A percentile compares a stretch with the other conserved stretches of the same genome.
These are phyloP conservation scores for Hortiboletus campestris DNA, from an alignment of 768 basidiomycete genomes.

Conservation along the genomic window DNA sequence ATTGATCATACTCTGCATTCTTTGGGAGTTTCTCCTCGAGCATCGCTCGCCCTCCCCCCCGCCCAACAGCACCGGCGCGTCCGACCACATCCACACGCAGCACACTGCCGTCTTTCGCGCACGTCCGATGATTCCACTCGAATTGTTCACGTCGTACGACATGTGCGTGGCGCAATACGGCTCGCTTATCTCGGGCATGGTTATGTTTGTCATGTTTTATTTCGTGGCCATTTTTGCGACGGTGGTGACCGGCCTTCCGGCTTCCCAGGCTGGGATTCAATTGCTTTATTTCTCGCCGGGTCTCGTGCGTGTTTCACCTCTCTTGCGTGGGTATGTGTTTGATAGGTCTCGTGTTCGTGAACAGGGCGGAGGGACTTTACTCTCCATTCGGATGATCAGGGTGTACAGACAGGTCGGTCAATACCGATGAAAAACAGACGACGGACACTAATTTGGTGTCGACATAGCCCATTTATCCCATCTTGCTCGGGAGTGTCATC, in stretches of 20 bases:
- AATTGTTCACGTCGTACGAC: slow-evolving; percentile 42
- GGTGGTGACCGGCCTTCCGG: slow-evolving; percentile 40
- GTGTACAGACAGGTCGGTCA: slow-evolving; percentile 35
- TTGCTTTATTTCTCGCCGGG: slow-evolving; percentile 54
- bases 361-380: slow-evolving; percentile 40
- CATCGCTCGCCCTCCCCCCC: no score
- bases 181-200: slow-evolving; percentile 43
- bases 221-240: slow-evolving; percentile 53
- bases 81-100: background rate
- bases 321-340: background rate
- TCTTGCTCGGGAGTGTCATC: slow-evolving; percentile 38
- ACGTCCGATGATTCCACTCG: slow-evolving; percentile 47
- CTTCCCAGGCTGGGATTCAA: slow-evolving; percentile 44
- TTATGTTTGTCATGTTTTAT: slow-evolving; percentile 54
- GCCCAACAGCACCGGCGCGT: background rate
- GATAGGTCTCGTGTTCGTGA: background rate
- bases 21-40: slow-evolving; percentile 45
- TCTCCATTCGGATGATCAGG: slow-evolving; percentile 37
- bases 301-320: slow-evolving; percentile 30
- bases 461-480: slow-evolving; percentile 40
- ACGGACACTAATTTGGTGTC: no score
- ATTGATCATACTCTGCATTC: slow-evolving; percentile 37
- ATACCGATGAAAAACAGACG: no score
- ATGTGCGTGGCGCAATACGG: slow-evolving; percentile 39
- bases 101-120: slow-evolving; percentile 23